Evolutionary conservation across 768 basidiomycete species (phyloP).

Genomic region (Exidia glandulosa): DNA sequence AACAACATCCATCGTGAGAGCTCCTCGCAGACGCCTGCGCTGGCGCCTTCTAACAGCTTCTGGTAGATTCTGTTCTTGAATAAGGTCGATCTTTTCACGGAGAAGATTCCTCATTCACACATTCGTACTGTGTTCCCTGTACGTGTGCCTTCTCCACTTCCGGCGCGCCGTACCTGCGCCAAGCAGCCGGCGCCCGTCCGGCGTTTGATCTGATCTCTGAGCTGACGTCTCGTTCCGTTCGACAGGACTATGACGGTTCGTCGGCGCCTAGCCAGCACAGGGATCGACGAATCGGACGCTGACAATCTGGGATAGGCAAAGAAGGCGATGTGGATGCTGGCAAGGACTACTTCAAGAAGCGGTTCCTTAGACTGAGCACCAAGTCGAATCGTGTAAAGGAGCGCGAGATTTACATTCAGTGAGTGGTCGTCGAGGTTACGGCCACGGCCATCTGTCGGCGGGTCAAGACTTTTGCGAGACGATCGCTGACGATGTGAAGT

Average conservation of each 20-base stretch:
- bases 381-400: slow-evolving; percentile 78
- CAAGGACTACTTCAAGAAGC: slow-evolving; percentile 80
- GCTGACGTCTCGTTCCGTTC: background rate
- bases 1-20: slow-evolving; percentile 79
- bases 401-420: slow-evolving; percentile 92
- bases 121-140: slow-evolving; percentile 88
- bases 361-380: slow-evolving; percentile 72
- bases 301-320: background rate
- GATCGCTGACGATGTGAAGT: slow-evolving; percentile 27
- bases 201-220: background rate
- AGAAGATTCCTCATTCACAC: slow-evolving; percentile 70
- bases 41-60: background rate
- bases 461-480: background rate
- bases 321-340: slow-evolving; percentile 57
- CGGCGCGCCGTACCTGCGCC: no score
- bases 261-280: slow-evolving; percentile 1
- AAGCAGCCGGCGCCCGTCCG: background rate
- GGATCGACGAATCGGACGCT: background rate
- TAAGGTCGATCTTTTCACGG: slow-evolving; percentile 87
- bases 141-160: slow-evolving; percentile 12
- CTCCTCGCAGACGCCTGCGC: no score
- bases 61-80: slow-evolving; percentile 84
- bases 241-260: slow-evolving; percentile 76
- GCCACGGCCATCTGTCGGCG: slow-evolving; percentile 1
- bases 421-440: slow-evolving; percentile 26